Percentiles rank a stretch among this genome's conserved stretches.
Evolutionary conservation across 257 asterid genomes (phyloP).

Genomic region (Asclepias syriaca): DNA sequence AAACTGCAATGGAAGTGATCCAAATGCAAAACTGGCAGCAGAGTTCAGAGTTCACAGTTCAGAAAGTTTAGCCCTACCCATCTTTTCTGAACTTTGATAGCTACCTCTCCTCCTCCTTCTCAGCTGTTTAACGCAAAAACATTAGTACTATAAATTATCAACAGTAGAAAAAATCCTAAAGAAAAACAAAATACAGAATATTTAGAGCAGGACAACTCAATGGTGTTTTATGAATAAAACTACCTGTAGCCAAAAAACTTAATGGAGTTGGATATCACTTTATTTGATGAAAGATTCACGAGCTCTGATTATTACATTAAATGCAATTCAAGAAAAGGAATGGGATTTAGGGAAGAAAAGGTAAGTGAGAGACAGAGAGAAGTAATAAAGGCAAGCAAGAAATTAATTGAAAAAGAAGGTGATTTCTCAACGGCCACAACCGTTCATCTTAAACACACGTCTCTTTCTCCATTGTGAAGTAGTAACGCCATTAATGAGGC

Average conservation of each 20-base stretch:
- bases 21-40: background rate
- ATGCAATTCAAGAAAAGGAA: slow-evolving; percentile 1
- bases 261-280: background rate
- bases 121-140: background rate
- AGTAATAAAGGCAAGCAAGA: slow-evolving; percentile 1
- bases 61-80: background rate
- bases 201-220: background rate
- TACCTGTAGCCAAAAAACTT: background rate
- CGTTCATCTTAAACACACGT: slow-evolving; percentile 13
- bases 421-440: slow-evolving; percentile 18
- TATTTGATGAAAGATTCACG: slow-evolving; percentile 9
- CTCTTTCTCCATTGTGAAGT: background rate
- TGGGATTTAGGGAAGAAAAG: background rate
- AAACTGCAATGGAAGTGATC: slow-evolving; percentile 5
- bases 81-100: too few species aligned
- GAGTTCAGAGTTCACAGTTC: background rate
- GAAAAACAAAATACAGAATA: background rate
- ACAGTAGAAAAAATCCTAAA: too few species aligned
- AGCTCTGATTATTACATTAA: slow-evolving; percentile 1
- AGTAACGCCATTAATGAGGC: slow-evolving; percentile 12
- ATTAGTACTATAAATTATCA: background rate
- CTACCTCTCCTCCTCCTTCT: background rate
- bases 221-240: background rate
- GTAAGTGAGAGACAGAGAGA: background rate
- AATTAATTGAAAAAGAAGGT: slow-evolving; percentile 16